phyloP scores from a whole-genome alignment of 2,329 filamentous ascomycete genomes.

The Trichoderma breve region DNA sequence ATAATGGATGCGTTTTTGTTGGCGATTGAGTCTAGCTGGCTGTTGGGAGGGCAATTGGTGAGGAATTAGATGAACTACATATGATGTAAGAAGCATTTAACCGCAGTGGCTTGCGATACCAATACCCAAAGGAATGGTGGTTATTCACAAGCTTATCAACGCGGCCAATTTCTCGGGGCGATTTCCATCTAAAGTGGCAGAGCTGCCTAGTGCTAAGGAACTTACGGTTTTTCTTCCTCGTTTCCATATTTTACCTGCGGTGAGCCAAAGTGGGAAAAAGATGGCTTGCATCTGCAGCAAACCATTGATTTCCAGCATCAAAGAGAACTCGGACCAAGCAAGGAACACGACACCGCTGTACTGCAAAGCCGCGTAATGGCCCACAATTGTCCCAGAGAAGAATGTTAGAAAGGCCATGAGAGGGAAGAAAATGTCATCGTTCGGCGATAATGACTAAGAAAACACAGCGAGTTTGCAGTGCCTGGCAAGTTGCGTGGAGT shows the following conservation, averaged over 20 bases:
- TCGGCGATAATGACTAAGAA: neutral
- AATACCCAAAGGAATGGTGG: neutral
- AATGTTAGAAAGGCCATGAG: neutral
- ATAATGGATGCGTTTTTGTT: neutral
- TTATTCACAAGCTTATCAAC: neutral
- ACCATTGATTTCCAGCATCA: neutral
- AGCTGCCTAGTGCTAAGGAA: neutral
- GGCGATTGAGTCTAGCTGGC: neutral
- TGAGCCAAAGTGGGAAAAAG: neutral
- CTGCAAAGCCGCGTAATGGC: neutral
- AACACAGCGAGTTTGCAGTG: neutral
- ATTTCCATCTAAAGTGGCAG: neutral
- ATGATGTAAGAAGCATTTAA: neutral
- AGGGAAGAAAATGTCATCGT: neutral
- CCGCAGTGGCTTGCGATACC: neutral
- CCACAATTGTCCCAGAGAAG: neutral
- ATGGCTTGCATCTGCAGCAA: neutral
- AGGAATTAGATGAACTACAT: neutral
- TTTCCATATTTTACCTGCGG: neutral
- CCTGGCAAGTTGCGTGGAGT: neutral
- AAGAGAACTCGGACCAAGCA: neutral
- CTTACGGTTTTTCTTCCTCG: neutral
- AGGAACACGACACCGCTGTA: neutral
- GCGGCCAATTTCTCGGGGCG: neutral
- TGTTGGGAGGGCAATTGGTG: neutral